Percentiles rank a stretch among this genome's conserved stretches.
Evolutionary conservation across 2,329 filamentous ascomycete genomes (phyloP).

Genomic region (Hymenoscyphus salicellus): DNA sequence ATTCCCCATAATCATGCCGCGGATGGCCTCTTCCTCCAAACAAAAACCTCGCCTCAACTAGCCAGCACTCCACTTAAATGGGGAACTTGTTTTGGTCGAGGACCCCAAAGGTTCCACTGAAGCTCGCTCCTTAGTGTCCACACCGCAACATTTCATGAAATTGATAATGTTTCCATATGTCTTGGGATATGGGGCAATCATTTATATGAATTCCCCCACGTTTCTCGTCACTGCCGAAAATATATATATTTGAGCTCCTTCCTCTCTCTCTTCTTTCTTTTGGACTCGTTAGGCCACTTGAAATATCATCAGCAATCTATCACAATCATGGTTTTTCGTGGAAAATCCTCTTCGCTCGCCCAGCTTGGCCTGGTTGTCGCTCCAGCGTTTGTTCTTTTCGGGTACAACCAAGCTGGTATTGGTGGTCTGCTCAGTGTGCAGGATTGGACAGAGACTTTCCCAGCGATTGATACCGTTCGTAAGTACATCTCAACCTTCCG

Average conservation of each 20-base stretch:
- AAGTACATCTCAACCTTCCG: not conserved
- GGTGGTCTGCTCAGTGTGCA: slow-evolving; percentile 37
- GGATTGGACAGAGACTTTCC: slow-evolving; percentile 38
- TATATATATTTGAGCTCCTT: not conserved
- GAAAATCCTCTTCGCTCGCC: slow-evolving; percentile 20
- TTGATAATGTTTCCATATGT: not conserved
- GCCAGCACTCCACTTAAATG: not conserved
- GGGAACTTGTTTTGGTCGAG: not conserved
- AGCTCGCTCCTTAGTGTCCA: not conserved
- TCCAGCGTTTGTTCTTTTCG: slow-evolving; percentile 43
- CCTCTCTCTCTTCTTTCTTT: not conserved
- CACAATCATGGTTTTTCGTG: slow-evolving; percentile 11
- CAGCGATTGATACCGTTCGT: slow-evolving; percentile 41
- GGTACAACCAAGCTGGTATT: slow-evolving; percentile 42
- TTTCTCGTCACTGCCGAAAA: not conserved
- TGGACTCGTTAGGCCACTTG: not conserved
- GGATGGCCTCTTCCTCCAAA: not conserved
- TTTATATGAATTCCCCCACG: not conserved
- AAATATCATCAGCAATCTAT: not conserved
- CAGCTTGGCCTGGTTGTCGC: slow-evolving; percentile 45
- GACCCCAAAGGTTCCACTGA: not conserved
- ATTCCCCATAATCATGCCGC: not conserved
- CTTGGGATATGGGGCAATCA: not conserved
- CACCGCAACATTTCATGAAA: not conserved
- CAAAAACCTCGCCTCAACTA: not conserved